Percentiles rank a stretch among this genome's conserved stretches.
These are phyloP conservation scores for Pseudocercospora cruenta DNA, from an alignment of 2,329 filamentous ascomycete genomes.

Conservation along the genomic window DNA sequence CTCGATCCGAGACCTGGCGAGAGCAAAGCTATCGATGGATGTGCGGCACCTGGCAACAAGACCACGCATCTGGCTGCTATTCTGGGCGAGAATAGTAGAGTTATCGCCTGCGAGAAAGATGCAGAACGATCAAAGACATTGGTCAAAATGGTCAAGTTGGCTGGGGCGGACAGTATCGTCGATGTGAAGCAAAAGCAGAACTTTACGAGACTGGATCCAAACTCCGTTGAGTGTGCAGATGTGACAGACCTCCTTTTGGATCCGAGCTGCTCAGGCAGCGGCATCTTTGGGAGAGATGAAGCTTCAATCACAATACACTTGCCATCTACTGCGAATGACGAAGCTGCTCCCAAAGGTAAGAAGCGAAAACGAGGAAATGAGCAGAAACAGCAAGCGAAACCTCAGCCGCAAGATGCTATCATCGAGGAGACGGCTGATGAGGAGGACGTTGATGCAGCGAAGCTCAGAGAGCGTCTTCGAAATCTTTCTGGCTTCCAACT, in stretches of 20 bases:
- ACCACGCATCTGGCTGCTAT: constrained; percentile 65
- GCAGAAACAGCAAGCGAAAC: constrained; percentile 15
- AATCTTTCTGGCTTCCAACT: constrained; percentile 83
- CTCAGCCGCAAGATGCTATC: constrained; percentile 14
- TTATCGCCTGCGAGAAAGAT: constrained; percentile 84
- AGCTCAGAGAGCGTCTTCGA: constrained; percentile 66
- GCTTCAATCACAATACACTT: constrained; percentile 67
- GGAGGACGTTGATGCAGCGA: constrained; percentile 51
- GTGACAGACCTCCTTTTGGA: constrained; percentile 86
- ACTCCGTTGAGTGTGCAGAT: constrained; percentile 61
- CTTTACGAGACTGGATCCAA: constrained; percentile 76
- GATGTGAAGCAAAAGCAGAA: constrained; percentile 75
- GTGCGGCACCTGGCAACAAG: constrained; percentile 95
- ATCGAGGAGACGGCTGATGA: constrained; percentile 37
- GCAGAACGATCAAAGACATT: constrained; percentile 71
- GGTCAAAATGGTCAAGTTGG: constrained; percentile 79
- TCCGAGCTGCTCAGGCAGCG: constrained; percentile 93
- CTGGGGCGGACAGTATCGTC: constrained; percentile 70
- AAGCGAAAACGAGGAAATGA: constrained; percentile 37
- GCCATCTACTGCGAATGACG: constrained; percentile 41
- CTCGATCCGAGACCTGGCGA: constrained; percentile 68
- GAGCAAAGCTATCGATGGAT: constrained; percentile 70
- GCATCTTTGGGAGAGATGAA: constrained; percentile 87
- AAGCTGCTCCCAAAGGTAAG: constrained; percentile 27
- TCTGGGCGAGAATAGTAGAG: constrained; percentile 40